Evolutionary conservation across 2,329 filamentous ascomycete species (phyloP), one percentile per base, ranked within the genome.

Genomic region (Sarocladiaceae sp.): DNA sequence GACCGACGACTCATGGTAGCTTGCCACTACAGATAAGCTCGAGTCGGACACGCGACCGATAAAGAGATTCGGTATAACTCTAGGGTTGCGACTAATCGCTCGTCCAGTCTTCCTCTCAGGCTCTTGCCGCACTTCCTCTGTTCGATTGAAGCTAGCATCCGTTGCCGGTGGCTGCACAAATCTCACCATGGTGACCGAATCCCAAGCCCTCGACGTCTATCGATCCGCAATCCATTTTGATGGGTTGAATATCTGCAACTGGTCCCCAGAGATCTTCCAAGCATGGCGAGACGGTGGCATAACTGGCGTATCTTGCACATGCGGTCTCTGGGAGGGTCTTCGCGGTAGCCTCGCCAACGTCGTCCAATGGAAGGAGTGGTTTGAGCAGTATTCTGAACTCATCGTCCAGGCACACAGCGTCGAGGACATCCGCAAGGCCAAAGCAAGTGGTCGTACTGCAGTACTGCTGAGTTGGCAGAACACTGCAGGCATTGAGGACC

Each of bases 341-440:
- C 55, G 61, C 7, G 59, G 50, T 24, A 61, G 58, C 27, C 60
- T 68, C n/a, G 51, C 58, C 42, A 63, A 66, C 29, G 62, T 66
- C 1, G 61, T 67, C 10, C 59, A 66, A 39, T 67, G 63, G 63
- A 67, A 67, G 51, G 58, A 63, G 44, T 67, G 64, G 65, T 67
- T 67, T 43, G 64, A 67, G 45, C 58, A 66, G 49, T 58, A 67
- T 46, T 53, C 55, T 2, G 62, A 66, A 47, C 51, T 66, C 15
- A 64, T 67, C 26, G 56, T 63, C 7, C 64, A 67, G 45, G 64
- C 63, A 3, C 58, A 64, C 16, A 58, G 45, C 0, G 62, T 60
- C 6, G 56, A 54, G 9, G 63, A 67, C 50, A 59, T 67, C 21
- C 59, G 64, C 9, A 47, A 56, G 12, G 64, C 62, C 3, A 66